Conservation (phyloP, 768 basidiomycete genomes). For the Termitomyces heimii region DNA sequence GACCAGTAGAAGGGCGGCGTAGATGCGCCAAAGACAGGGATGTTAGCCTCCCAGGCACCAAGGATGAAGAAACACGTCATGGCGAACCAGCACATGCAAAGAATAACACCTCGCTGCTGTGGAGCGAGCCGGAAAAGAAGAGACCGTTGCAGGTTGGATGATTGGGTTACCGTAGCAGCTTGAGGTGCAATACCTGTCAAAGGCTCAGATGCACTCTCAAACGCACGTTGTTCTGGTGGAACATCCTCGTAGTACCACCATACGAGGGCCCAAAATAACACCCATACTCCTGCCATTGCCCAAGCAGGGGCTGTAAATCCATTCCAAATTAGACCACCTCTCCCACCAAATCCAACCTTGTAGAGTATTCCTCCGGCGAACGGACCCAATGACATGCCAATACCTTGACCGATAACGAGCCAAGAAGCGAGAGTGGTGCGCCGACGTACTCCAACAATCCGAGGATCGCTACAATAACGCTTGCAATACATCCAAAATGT, state of each 20-base stretch:
- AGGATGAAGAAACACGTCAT: constrained; percentile 70
- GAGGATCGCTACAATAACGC: constrained; percentile 63
- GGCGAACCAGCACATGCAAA: constrained; percentile 66
- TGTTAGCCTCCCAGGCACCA: constrained; percentile 64
- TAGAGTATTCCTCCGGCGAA: constrained; percentile 59
- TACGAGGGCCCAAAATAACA: constrained; percentile 38
- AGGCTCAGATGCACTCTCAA: not conserved
- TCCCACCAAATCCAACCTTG: constrained; percentile 50
- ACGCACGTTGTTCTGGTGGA: not conserved
- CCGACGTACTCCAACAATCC: constrained; percentile 59
- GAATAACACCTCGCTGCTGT: constrained; percentile 45
- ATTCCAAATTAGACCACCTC: constrained; percentile 41
- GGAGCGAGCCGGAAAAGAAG: constrained; percentile 10
- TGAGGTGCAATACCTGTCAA: constrained; percentile 1
- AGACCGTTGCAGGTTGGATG: not conserved
- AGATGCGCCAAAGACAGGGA: constrained; percentile 51
- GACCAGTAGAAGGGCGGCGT: constrained; percentile 42
- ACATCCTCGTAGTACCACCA: constrained; percentile 10
- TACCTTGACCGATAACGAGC: constrained; percentile 56
- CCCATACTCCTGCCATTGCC: constrained; percentile 54
- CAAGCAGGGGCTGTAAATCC: constrained; percentile 64
- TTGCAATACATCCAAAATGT: constrained; percentile 65
- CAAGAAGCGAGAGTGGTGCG: constrained; percentile 58
- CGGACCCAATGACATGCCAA: constrained; percentile 58
- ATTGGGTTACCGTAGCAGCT: not conserved